Percentiles rank a stretch among this genome's conserved stretches.
These are phyloP conservation scores for Diaporthe caulivora DNA, from an alignment of 2,329 filamentous ascomycete genomes.

Conservation along the genomic window DNA sequence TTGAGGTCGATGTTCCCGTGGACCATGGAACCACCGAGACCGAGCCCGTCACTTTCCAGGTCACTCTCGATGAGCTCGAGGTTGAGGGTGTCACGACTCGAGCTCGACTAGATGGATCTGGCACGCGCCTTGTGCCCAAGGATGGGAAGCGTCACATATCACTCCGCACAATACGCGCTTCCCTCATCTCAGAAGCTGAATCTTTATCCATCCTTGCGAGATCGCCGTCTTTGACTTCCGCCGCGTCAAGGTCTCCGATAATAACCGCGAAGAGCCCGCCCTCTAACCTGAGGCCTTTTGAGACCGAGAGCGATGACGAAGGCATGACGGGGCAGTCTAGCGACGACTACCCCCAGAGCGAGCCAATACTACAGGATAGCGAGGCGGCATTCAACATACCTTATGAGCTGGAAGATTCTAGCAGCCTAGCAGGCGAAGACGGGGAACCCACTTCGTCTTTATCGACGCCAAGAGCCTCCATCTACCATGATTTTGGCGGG, in stretches of 20 bases:
- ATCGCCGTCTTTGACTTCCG: slow-evolving; percentile 69
- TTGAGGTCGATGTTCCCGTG: slow-evolving; percentile 71
- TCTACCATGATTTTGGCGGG: slow-evolving; percentile 53
- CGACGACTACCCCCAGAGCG: slow-evolving; percentile 50
- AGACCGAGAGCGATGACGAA: slow-evolving; percentile 40
- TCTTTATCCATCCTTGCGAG: slow-evolving; percentile 72
- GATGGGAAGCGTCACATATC: slow-evolving; percentile 75
- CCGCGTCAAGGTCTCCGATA: slow-evolving; percentile 60
- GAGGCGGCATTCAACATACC: slow-evolving; percentile 69
- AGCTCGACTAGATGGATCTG: slow-evolving; percentile 46
- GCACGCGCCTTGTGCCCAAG: slow-evolving; percentile 60
- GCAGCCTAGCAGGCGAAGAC: slow-evolving; percentile 50
- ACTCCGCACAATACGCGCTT: slow-evolving; percentile 73
- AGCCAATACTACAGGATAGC: slow-evolving; percentile 59
- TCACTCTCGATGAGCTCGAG: slow-evolving; percentile 73
- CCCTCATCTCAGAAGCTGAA: slow-evolving; percentile 75
- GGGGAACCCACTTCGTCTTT: slow-evolving; percentile 49
- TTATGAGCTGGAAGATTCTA: slow-evolving; percentile 59
- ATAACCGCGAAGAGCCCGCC: slow-evolving; percentile 47
- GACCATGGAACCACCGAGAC: slow-evolving; percentile 60
- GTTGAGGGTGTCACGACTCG: slow-evolving; percentile 74
- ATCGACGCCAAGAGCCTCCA: slow-evolving; percentile 67
- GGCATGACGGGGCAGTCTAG: slow-evolving; percentile 49
- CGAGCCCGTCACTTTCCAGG: slow-evolving; percentile 72
- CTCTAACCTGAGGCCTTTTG: slow-evolving; percentile 42